A percentile compares a stretch with the other conserved stretches of the same genome.
Conservation (phyloP, 2,329 filamentous ascomycete species). For the Spiromastix sp. region DNA sequence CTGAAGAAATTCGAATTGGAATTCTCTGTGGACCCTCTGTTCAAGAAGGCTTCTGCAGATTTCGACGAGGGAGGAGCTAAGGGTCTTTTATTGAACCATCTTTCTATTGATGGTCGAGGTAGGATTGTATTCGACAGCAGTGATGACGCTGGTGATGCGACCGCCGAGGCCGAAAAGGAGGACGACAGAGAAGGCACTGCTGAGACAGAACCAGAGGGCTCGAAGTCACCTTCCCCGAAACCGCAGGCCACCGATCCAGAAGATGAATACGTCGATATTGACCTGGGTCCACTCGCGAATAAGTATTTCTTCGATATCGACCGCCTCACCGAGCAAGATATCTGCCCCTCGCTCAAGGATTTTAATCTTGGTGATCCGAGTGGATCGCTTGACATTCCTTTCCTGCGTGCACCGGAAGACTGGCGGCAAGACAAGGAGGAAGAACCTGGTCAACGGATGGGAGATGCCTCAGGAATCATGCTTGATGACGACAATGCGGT, state of each 20-base stretch:
- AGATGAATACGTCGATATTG: constrained; percentile 59
- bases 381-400: constrained; percentile 78
- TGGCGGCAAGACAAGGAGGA: constrained; percentile 62
- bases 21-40: constrained; percentile 93
- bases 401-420: constrained; percentile 80
- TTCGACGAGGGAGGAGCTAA: constrained; percentile 98
- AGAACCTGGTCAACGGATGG: constrained; percentile 40
- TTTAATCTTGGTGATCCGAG: constrained; percentile 85
- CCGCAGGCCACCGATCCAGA: constrained; percentile 25
- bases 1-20: constrained; percentile 97
- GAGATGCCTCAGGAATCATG: constrained; percentile 67
- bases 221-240: constrained; percentile 20
- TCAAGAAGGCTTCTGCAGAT: constrained; percentile 97
- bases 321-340: constrained; percentile 71
- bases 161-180: constrained; percentile 24
- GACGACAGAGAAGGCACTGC: constrained; percentile 31
- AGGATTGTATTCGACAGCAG: constrained; percentile 98
- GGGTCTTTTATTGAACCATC: constrained; percentile 83
- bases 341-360: constrained; percentile 88
- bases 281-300: constrained; percentile 61
- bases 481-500: constrained; percentile 77
- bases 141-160: constrained; percentile 59
- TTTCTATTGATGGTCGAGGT: constrained; percentile 87
- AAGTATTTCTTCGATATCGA: constrained; percentile 80
- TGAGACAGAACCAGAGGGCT: constrained; percentile 36